These are phyloP conservation scores for Mycena galopus DNA, from an alignment of 768 basidiomycete species.

Conservation along the genomic window DNA sequence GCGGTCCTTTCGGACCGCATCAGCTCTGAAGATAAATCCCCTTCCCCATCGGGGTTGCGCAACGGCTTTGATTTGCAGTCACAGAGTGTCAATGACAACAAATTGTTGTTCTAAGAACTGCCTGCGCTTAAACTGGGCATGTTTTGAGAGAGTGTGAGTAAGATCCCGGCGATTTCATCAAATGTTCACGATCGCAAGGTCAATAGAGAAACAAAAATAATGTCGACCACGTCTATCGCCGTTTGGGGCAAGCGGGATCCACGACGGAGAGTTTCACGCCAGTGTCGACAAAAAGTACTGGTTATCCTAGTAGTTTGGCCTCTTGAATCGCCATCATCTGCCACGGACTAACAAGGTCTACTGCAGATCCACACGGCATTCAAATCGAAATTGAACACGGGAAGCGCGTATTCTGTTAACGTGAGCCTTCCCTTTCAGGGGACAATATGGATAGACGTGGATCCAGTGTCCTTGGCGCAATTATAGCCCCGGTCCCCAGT, in stretches of 20 bases:
- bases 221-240: background rate
- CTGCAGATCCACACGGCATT: constrained; percentile 8
- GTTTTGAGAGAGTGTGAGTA: background rate
- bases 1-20: constrained; percentile 13
- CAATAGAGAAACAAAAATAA: constrained; percentile 13
- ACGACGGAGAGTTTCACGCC: constrained; percentile 20
- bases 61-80: constrained; percentile 15
- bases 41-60: constrained; percentile 20
- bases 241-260: constrained; percentile 17
- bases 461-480: constrained; percentile 21
- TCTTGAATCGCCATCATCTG: constrained; percentile 13
- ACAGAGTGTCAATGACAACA: constrained; percentile 1
- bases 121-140: constrained; percentile 9
- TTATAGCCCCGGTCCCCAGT: background rate
- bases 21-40: background rate
- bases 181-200: background rate
- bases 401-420: constrained; percentile 8
- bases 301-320: constrained; percentile 6
- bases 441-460: background rate
- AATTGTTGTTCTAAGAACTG: background rate
- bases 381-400: constrained; percentile 1
- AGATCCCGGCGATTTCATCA: background rate
- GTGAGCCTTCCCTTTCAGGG: background rate
- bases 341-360: background rate
- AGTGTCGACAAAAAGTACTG: constrained; percentile 12